Base-by-base conservation (phyloP, 129 eudicot species). In the Saussurea involucrata region DNA sequence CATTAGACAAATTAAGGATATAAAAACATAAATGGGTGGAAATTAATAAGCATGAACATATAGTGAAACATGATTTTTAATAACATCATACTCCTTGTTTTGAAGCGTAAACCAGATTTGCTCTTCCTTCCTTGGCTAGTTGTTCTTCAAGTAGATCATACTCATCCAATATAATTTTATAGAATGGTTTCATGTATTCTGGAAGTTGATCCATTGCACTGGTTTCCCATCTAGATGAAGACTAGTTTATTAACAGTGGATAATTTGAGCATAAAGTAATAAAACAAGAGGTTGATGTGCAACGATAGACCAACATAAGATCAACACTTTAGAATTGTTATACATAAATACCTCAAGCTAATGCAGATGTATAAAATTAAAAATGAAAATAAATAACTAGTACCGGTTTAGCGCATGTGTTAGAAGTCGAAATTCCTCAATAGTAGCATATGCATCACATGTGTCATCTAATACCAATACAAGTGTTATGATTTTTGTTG, bases 191-290 rank as follows among this genome's bases (percentile, higher is more conserved):
- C 61, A 60, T 77, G 67, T 77, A 73, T 3, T 77, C 76, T 5
- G 86, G 76, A 5, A 83, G 68, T 18, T 44, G 34, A 3, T 77
- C 80, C 10, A 83, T 34, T 55, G 72, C 61, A 5, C 32, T 63
- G 12, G 34, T 5, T 24, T 83, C 83, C 74, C 68, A 72, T 55
- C 86, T 83, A 42, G 8, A n/a, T 22, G 3, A 12, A 3, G 4
- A 37, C 8, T 10, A 49, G 9, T 0, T 8, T 13, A 49, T 49
- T 15, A 15, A 7, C 8, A 37, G 4, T 31, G 6, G 34, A 3
- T 31, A 2, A 37, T 37, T 7, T 10, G 46, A 8, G 8, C 2
- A 7, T 1, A 8, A 37, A 37, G 8, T 2, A 4, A 31, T 31
- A 31, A 3, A 31, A 31, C 34, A 31, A 3, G 5, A 31, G 34